These are phyloP conservation scores for Lachnellula hyalina DNA, from an alignment of 2,329 filamentous ascomycete genomes.

Conservation along the genomic window DNA sequence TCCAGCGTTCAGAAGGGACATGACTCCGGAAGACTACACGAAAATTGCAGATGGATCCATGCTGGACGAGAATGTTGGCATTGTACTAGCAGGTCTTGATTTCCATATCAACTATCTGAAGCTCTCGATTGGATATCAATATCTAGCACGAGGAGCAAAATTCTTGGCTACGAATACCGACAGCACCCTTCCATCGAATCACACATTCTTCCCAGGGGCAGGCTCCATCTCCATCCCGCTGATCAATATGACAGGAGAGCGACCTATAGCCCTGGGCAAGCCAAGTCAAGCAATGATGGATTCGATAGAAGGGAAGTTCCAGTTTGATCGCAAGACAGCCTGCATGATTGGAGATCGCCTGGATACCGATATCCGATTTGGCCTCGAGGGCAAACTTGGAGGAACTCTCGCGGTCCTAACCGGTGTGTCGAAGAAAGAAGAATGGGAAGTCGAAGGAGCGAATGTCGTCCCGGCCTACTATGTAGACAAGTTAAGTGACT, in stretches of 20 bases:
- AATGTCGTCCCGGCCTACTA: constrained; percentile 74
- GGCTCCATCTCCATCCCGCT: constrained; percentile 77
- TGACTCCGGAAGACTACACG: constrained; percentile 74
- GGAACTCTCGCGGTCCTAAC: constrained; percentile 89
- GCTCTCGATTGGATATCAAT: constrained; percentile 77
- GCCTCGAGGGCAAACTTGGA: constrained; percentile 82
- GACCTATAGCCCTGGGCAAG: constrained; percentile 81
- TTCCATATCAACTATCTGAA: constrained; percentile 97
- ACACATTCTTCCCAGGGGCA: constrained; percentile 84
- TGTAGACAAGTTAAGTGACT: constrained; percentile 76
- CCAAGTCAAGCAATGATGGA: constrained; percentile 99
- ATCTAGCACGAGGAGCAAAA: constrained; percentile 72
- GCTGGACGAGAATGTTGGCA: constrained; percentile 82
- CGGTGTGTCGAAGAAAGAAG: constrained; percentile 79
- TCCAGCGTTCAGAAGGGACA: constrained; percentile 67
- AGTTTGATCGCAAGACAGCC: constrained; percentile 74
- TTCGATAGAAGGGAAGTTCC: constrained; percentile 92
- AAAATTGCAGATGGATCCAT: constrained; percentile 68
- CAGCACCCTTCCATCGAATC: constrained; percentile 77
- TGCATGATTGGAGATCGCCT: constrained; percentile 96
- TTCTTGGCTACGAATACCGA: constrained; percentile 95
- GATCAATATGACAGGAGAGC: constrained; percentile 61
- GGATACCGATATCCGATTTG: constrained; percentile 95
- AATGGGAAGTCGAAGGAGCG: constrained; percentile 67
- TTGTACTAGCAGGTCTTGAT: constrained; percentile 86